Evolutionary conservation across 805 yeast species (phyloP), one percentile per base, ranked within the genome.

Genomic region (Saturnispora sekii): DNA sequence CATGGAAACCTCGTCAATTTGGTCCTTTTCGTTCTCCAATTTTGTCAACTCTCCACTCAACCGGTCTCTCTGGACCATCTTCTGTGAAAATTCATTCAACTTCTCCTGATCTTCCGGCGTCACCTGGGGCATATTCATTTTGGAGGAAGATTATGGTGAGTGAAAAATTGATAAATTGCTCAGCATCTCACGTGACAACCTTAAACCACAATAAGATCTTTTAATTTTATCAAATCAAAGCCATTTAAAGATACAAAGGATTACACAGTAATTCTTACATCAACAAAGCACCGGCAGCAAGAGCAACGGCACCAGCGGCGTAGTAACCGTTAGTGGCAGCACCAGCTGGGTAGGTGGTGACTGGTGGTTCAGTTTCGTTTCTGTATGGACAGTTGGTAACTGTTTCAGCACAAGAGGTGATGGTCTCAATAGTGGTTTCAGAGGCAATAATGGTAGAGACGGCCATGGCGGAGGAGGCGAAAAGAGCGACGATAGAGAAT

Each of bases 51-150:
- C 71, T 15, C 64, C 72, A 30, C 72, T 67, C 11, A 79, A 60
- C 15, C 70, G 70, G 51, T 84, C 87, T 52, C 81, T 79, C 48
- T 81, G 77, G 51, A 79, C 69, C 48, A 88, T 85, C 50, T 88
- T 69, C 38, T 88, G 83, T 12, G 96, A 85, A 59, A 93, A 90
- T 60, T 78, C 78, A 64, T 90, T 93, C 67, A 90, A 90, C 58
- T 77, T 77, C 59, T 84, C 80, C 66, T 90, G 98, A 61, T 90
- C 97, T 47, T 76, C 85, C 82, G 86, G 80, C 26, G 72, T 64
- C 21, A 84, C 94, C 51, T 81, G 85, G 2, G 83, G 82, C 45
- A 77, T 51, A 50, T 60, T 62, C 63, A 60, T 60, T 15, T 14
- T 43, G 15, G 11, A 29, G 15, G 11, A 10, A 29, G 11, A 16